Evolutionary conservation across 1,139 yeast genomes (phyloP).

Genomic region (Pichia sp.): DNA sequence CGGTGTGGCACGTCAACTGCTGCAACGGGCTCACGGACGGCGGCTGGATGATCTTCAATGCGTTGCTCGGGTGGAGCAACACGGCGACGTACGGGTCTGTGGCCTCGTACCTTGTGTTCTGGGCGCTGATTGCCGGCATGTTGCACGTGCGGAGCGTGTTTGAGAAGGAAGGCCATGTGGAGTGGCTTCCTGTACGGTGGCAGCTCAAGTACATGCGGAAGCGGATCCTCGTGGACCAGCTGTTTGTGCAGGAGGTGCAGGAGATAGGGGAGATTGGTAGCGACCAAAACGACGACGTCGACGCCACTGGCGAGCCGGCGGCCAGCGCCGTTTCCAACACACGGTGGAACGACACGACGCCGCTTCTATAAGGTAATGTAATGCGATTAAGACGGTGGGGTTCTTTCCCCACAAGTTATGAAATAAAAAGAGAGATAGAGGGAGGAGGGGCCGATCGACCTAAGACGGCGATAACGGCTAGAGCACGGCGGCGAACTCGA

Average conservation of each 20-base stretch:
- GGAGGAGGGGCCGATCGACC: not conserved
- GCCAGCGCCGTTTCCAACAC: too few species aligned
- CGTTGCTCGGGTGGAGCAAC: slow-evolving; percentile 93
- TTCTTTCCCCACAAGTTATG: not conserved
- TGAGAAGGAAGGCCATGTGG: slow-evolving; percentile 61
- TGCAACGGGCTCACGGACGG: slow-evolving; percentile 89
- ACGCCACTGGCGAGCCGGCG: slow-evolving; percentile 35
- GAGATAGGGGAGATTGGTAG: slow-evolving; percentile 2
- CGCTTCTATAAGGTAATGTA: slow-evolving; percentile 2
- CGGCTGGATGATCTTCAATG: slow-evolving; percentile 92
- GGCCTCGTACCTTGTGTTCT: slow-evolving; percentile 66
- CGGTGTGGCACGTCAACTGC: slow-evolving; percentile 96
- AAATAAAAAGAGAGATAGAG: not conserved
- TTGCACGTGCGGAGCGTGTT: slow-evolving; percentile 50
- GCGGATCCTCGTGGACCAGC: slow-evolving; percentile 32
- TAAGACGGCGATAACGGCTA: not conserved
- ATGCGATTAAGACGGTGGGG: not conserved
- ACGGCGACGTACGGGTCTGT: slow-evolving; percentile 93
- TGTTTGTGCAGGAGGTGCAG: slow-evolving; percentile 23
- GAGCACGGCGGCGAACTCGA: slow-evolving; percentile 47
- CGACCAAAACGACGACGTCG: slow-evolving; percentile 32
- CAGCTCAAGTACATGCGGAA: slow-evolving; percentile 55
- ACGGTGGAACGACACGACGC: slow-evolving; percentile 3
- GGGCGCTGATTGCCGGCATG: slow-evolving; percentile 60
- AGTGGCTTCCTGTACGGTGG: slow-evolving; percentile 55